A percentile compares a stretch with the other conserved stretches of the same genome.
Conservation (phyloP, 768 basidiomycete genomes). For the Suillus subaureus region DNA sequence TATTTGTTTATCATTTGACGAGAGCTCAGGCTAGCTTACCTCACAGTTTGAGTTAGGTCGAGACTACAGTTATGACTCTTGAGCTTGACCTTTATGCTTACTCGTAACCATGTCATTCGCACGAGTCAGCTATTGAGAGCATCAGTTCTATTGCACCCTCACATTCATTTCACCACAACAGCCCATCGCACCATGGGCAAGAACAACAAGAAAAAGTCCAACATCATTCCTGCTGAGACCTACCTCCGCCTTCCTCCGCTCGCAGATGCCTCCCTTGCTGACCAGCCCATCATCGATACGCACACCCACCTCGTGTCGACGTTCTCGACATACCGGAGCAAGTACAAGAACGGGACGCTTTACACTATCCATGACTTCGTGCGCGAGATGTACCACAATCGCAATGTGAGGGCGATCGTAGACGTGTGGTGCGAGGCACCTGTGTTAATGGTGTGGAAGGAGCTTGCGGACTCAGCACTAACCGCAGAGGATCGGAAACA, state of each 20-base stretch:
- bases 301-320: slow-evolving; percentile 86
- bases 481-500: slow-evolving; percentile 45
- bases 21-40: neutral
- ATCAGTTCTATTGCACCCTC: slow-evolving; percentile 9
- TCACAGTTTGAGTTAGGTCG: neutral
- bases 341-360: slow-evolving; percentile 61
- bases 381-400: slow-evolving; percentile 56
- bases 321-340: slow-evolving; percentile 58
- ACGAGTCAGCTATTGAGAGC: slow-evolving; percentile 3
- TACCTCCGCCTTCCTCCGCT: slow-evolving; percentile 37
- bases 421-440: slow-evolving; percentile 93
- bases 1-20: neutral
- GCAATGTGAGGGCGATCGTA: slow-evolving; percentile 66
- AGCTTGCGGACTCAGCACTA: slow-evolving; percentile 72
- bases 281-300: slow-evolving; percentile 68
- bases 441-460: slow-evolving; percentile 60
- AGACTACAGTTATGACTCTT: neutral
- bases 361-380: slow-evolving; percentile 70
- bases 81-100: slow-evolving; percentile 1
- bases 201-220: slow-evolving; percentile 34
- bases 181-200: slow-evolving; percentile 43
- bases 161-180: slow-evolving; percentile 43
- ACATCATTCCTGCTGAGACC: slow-evolving; percentile 31
- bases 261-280: slow-evolving; percentile 12
- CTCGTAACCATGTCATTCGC: slow-evolving; percentile 8